Base-by-base conservation (phyloP, 2,329 filamentous ascomycete species). In the Penicillium janthinellum region DNA sequence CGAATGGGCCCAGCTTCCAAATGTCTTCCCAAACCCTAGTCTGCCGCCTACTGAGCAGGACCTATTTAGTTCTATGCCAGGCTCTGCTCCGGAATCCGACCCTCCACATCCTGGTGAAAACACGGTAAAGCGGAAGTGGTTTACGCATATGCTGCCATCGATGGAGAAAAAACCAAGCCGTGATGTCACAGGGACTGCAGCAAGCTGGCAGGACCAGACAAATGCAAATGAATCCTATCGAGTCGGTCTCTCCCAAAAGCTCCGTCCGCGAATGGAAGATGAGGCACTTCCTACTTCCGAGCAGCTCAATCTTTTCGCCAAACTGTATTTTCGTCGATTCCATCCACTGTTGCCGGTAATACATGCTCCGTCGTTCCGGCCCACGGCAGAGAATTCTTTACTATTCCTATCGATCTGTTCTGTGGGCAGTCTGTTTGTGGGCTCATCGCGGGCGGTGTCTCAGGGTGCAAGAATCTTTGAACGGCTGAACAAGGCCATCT, bases 321-420 rank as follows among this genome's bases (percentile, higher is more conserved):
- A 64, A 17, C 62, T 67, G 15, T 67, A 59, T 31, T 67, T 67
- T 35, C 58, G 56, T 45, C 58, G 59, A 2, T 63, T 63, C 20
- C 58, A 63, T 34, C 48, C 55, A 3, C 45, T 64, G 1, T 55
- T 67, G 12, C 64, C 65, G 17, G 50, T 67, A 4, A 57, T 67
- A 7, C 65, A 69, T 58, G 39, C 54, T 1, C 60, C 65, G 0
- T 62, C 64, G 1, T 66, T 67, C 12, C 58, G 67, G 8, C 70
- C 70, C 12, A 66, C 64, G 2, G 54, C 61, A 8, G 64, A 71
- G 53, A 72, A 70, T 15, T 72, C 73, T 7, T 61, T 75, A 22
- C 59, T 77, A 1, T 65, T 77, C 2, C 49, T 77, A 37, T 77
- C 75, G 0, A 73, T 78, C 14, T 78, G 75, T 56, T 77, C 75